Conservation (phyloP, 108 stramenopile species). For the Skeletonema marinoi region DNA sequence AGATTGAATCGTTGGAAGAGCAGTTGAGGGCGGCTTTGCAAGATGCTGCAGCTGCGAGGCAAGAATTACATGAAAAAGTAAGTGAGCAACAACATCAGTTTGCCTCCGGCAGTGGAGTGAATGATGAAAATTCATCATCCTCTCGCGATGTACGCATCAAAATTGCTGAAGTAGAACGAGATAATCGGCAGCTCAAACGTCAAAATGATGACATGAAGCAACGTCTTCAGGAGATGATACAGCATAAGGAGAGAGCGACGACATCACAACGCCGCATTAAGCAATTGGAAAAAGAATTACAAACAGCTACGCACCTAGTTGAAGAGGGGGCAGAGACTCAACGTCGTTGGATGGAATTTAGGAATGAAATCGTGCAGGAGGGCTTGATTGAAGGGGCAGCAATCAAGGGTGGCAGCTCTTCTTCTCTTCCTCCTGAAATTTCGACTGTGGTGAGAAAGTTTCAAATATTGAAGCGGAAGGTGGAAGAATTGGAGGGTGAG, state of each 20-base stretch:
- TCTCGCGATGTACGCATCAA: constrained; percentile 52
- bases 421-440: constrained; percentile 60
- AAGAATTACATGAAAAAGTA: constrained; percentile 7
- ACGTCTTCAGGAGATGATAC: constrained; percentile 46
- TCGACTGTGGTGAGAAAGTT: constrained; percentile 54
- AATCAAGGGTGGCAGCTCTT: background rate
- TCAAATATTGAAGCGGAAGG: constrained; percentile 39
- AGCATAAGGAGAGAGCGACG: constrained; percentile 53
- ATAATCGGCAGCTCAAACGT: constrained; percentile 64
- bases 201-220: constrained; percentile 46
- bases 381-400: constrained; percentile 21
- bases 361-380: constrained; percentile 43
- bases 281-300: constrained; percentile 55
- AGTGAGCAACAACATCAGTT: constrained; percentile 4
- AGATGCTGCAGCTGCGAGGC: constrained; percentile 8
- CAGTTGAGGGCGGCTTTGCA: constrained; percentile 26
- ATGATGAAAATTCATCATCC: constrained; percentile 19
- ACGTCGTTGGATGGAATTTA: constrained; percentile 58
- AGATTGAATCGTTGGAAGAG: constrained; percentile 33
- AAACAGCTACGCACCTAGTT: constrained; percentile 18
- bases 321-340: constrained; percentile 47
- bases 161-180: constrained; percentile 77
- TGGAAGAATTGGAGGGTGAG: constrained; percentile 28
- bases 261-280: constrained; percentile 40
- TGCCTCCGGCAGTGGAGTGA: constrained; percentile 3